A percentile compares a stretch with the other conserved stretches of the same genome.
phyloP scores from a whole-genome alignment of 208 protist genomes.

The Kentomonas sorsogonicus region DNA sequence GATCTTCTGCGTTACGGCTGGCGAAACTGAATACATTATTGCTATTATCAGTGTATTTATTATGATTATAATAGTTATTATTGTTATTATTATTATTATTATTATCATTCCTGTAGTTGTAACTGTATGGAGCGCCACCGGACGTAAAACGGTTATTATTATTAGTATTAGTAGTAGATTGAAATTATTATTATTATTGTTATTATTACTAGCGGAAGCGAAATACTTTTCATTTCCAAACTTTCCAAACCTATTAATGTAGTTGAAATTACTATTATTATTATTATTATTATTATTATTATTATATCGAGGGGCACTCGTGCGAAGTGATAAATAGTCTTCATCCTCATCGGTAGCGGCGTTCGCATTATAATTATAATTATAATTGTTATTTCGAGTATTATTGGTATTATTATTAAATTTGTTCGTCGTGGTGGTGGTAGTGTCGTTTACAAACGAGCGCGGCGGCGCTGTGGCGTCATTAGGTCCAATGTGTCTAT shows the following conservation, averaged over 20 bases:
- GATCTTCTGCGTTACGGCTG: no score
- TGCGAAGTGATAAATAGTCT: not conserved
- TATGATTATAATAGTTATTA: no score
- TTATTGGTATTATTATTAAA: not conserved
- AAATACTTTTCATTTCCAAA: no score
- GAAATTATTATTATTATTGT: not conserved
- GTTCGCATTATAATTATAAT: slow-evolving; percentile 1
- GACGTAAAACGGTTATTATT: not conserved
- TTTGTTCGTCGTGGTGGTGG: not conserved
- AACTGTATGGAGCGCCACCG: not conserved
- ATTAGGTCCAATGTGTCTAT: no score
- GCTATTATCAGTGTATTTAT: no score
- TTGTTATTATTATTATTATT: not conserved
- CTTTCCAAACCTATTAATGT: no score
- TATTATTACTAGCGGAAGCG: no score
- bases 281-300: slow-evolving; percentile 1
- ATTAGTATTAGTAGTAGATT: no score
- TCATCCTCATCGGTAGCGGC: not conserved
- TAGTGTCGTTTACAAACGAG: not conserved
- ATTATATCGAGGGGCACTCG: no score
- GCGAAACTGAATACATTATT: no score
- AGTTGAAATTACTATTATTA: not conserved
- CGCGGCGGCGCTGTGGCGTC: not conserved
- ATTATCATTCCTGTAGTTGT: not conserved
- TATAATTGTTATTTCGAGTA: not conserved